Conservation (phyloP, 169 alveolate genomes). For the Perkinsus olseni region DNA sequence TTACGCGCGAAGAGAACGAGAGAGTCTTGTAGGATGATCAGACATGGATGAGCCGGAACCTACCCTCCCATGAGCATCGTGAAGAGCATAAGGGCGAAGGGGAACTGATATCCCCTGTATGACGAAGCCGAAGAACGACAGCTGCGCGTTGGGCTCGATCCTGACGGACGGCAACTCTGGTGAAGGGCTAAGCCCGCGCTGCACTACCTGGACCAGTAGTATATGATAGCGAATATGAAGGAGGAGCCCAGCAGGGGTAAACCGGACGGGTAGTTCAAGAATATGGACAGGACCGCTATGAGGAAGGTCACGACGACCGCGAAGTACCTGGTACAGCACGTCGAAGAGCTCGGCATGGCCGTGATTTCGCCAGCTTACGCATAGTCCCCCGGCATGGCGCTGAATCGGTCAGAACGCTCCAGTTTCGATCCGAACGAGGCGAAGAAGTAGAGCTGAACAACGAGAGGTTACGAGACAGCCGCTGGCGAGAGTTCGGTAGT, state of each 20-base stretch:
- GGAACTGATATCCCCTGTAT: constrained; percentile 45
- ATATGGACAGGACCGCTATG: not conserved
- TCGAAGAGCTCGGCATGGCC: not conserved
- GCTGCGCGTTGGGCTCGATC: constrained; percentile 32
- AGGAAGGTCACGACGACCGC: constrained; percentile 1
- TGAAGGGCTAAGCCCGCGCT: not conserved
- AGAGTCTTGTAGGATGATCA: no score
- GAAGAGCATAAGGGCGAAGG: constrained; percentile 28
- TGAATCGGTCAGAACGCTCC: not conserved
- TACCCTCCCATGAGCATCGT: constrained; percentile 36
- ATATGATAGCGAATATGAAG: constrained; percentile 29
- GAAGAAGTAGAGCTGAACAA: constrained; percentile 1
- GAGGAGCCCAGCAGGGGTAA: constrained; percentile 27
- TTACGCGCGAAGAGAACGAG: no score
- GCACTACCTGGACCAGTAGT: constrained; percentile 32
- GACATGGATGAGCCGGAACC: no score
- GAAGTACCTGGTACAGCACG: not conserved
- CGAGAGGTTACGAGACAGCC: not conserved
- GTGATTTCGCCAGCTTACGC: no score
- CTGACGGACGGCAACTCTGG: no score
- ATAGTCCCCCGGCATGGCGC: not conserved
- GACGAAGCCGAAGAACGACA: constrained; percentile 21
- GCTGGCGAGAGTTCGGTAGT: not conserved
- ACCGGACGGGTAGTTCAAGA: constrained; percentile 12
- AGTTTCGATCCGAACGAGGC: not conserved